A percentile compares a stretch with the other conserved stretches of the same genome.
Evolutionary conservation across 345 rosid genomes (phyloP).

Genomic region (Viola odorata): DNA sequence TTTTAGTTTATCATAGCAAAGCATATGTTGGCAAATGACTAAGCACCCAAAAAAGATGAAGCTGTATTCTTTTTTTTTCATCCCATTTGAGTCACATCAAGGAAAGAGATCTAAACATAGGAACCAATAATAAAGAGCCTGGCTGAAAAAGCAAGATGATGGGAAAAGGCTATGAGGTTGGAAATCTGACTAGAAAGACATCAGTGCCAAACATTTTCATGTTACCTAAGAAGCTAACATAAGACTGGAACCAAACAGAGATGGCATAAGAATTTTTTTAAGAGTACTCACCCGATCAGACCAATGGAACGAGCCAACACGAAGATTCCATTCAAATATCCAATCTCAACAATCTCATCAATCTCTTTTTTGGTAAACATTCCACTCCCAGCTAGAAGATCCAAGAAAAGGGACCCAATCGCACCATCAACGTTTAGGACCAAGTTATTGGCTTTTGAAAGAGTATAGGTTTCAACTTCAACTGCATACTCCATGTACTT

Average conservation of each 20-base stretch:
- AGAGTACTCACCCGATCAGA: conserved; percentile 57
- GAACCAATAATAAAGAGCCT: background rate
- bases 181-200: background rate
- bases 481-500: conserved; percentile 94
- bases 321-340: conserved; percentile 87
- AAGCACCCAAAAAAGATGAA: conserved; percentile 1
- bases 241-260: conserved; percentile 1
- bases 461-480: conserved; percentile 79
- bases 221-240: conserved; percentile 4
- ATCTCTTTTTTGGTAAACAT: conserved; percentile 92
- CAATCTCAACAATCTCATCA: conserved; percentile 80
- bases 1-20: background rate
- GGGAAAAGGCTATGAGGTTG: background rate
- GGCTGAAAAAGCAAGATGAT: background rate
- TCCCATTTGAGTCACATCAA: background rate
- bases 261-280: conserved; percentile 1
- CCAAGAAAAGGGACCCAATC: conserved; percentile 90
- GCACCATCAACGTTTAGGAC: conserved; percentile 90
- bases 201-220: conserved; percentile 1
- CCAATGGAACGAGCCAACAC: conserved; percentile 91
- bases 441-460: conserved; percentile 77
- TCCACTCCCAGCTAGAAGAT: conserved; percentile 88
- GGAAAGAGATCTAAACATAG: background rate
- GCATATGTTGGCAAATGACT: background rate
- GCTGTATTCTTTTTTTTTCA: background rate